Evolutionary conservation across 768 basidiomycete genomes (phyloP), one percentile per base, ranked within the genome.

Genomic region (Termitomyces eurrhizus): DNA sequence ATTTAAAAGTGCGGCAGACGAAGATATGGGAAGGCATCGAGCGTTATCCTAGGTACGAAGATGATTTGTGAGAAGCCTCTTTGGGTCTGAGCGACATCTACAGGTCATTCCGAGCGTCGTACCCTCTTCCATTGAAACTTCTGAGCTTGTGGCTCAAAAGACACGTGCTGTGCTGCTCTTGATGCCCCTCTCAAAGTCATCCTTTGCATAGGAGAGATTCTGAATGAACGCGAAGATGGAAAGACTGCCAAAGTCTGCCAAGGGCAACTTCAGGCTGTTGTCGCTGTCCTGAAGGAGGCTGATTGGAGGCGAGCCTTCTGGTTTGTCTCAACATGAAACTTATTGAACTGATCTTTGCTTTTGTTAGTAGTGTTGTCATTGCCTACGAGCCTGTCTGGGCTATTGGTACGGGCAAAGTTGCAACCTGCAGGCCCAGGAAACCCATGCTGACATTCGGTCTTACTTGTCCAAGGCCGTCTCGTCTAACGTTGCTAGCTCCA

Each of bases 331-430:
- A 7, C 12, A 5, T 42, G n/a, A 42, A 42, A 6, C 32, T 52
- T 57, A 12, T 56, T 24, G 7, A 33, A 5, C 9, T 55, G 14
- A 41, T 14, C 12, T n/a, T 33, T n/a, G 6, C 36, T 11, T 37
- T 37, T 6, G 49, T 26, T 35, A 95, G 94, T 69, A 86, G 91
- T 64, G 80, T 98, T 69, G 96, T 99, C 60, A 82, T 99, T 68
- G 97, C 97, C 21, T 99, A 95, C 74, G 93, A 96, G 74, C 93
- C 95, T 46, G 93, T 98, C 18, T 98, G 97, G 96, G 96, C 97
- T 37, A 98, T 98, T 73, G 97, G 97, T 49, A 98, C 96, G 13
- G 96, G 96, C 64, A 96, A 91, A 73, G 95, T 97, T 55, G 96
- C 96, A 49, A 92, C 92, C 36, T 79, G n/a, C 91, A 98, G 78